Base-by-base conservation (phyloP, 2,329 filamentous ascomycete genomes). In the Leptosphaerulina australis region DNA sequence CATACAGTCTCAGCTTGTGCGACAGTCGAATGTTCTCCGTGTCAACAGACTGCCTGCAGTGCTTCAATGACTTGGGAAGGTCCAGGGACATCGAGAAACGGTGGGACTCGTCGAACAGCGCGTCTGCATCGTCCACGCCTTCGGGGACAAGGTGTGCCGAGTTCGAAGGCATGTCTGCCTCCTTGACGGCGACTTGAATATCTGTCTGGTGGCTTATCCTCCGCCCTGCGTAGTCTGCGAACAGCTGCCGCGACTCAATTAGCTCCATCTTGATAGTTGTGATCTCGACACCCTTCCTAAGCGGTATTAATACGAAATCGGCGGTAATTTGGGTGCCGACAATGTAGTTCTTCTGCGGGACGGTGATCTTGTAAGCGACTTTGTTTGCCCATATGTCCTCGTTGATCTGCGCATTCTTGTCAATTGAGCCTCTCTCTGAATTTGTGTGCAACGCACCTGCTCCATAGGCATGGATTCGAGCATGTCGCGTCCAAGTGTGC, bases 301-400 rank as follows among this genome's bases (percentile, higher is more conserved):
- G 78, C 0, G 93, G 92, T 1, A 91, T 90, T 56, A 97, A 86
- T 56, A 89, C 85, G 77, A 97, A 93, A 62, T 96, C 87, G 52
- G 96, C 81, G 1, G 86, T 85, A 38, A 97, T 86, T 17, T 82
- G 82, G n/a, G 90, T 95, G 39, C 94, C 94, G 64, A 97, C 96
- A 14, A 96, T 88, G 44, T 96, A 88, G 2, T 94, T 94, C 76
- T 97, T 97, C 66, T 91, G 92, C 0, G 94, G 93, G 9, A 96
- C 90, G 50, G 90, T 85, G 56, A 99, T 91, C 22, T 91, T 93
- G 76, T 99, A 99, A 71, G 96, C 90, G 63, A 97, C 84, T 79
- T 99, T 99, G 77, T 96, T 94, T 5, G 91, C 89, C 94, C 94
- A 99, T 57, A 96, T 88, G 68, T 97, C 97, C 74, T 97, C 92